A percentile compares a stretch with the other conserved stretches of the same genome.
Conservation (phyloP, 306 rosid genomes). For the Dicorynia guianensis region DNA sequence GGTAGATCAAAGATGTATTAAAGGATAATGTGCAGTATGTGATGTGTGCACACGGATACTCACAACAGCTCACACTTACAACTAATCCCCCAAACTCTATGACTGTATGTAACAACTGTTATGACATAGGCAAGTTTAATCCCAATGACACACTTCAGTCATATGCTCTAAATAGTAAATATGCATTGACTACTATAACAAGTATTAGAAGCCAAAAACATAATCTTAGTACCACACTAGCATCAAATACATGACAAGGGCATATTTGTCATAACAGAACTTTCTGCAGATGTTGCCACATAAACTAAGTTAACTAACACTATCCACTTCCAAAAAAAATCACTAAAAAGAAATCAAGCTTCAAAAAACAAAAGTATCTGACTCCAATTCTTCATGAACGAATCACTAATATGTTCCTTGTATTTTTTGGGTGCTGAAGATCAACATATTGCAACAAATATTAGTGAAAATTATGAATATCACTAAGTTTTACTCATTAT, state of each 20-base stretch:
- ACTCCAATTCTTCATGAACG: background rate
- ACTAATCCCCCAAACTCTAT: slow-evolving; percentile 1
- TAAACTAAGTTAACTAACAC: background rate
- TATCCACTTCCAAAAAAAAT: too few species aligned
- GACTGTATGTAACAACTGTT: background rate
- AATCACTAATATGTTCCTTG: background rate
- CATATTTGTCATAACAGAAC: background rate
- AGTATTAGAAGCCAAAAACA: background rate
- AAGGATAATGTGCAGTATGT: too few species aligned
- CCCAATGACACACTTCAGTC: background rate
- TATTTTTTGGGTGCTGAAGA: background rate
- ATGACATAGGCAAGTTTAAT: background rate
- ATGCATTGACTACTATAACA: background rate
- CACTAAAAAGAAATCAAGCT: background rate
- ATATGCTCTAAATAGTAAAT: background rate
- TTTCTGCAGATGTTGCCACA: background rate
- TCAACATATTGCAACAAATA: background rate
- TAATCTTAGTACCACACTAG: background rate
- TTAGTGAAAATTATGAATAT: too few species aligned
- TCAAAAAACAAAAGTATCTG: background rate
- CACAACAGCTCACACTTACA: background rate
- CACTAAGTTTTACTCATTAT: background rate
- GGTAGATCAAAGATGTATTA: background rate
- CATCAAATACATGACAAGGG: background rate
- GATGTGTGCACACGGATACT: too few species aligned